Evolutionary conservation across 129 eudicot genomes (phyloP), one percentile per base, ranked within the genome.

Genomic region (Lactuca sativa): DNA sequence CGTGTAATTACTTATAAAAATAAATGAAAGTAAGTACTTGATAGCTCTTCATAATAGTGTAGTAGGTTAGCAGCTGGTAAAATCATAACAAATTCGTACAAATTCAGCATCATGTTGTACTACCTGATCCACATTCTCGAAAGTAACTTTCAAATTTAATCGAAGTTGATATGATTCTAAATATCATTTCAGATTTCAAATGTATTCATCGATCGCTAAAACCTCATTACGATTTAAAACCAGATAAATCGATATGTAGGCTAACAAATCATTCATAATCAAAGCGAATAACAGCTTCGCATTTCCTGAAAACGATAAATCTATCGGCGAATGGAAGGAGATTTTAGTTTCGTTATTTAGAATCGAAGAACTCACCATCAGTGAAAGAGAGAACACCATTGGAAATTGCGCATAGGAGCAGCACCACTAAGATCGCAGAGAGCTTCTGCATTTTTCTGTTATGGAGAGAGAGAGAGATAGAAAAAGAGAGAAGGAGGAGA

Each of bases 331-430:
- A 56, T 54, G 0, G 41, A 12, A 10, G 41, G 14, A 56, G 43
- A 14, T 37, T 30, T 56, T 44, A 70, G n/a, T 16, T 41, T 40
- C n/a, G 5, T 40, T 38, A 2, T 36, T 3, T 13, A 12, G 32
- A 62, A 34, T 36, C n/a, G 41, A 21, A 8, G 14, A 37, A 78
- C 84, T 76, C 57, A 86, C 91, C 91, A 32, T 86, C 87, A 31
- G 66, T 73, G 59, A 80, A 77, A 5, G 91, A 86, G 2, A 77
- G 66, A 13, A 73, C 84, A 2, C 67, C 80, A 76, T 76, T 78
- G 77, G 65, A 80, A 59, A 77, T 32, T 44, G 84, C 67, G 43
- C 64, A 71, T 1, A 83, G 70, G 25, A 83, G 76, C 63, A 83
- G 67, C 71, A 76, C 77, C 54, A 76, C 43, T 53, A 79, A 62